Evolutionary conservation across 1,139 yeast species (phyloP).

Genomic region (Lodderomyces jiufengensis): DNA sequence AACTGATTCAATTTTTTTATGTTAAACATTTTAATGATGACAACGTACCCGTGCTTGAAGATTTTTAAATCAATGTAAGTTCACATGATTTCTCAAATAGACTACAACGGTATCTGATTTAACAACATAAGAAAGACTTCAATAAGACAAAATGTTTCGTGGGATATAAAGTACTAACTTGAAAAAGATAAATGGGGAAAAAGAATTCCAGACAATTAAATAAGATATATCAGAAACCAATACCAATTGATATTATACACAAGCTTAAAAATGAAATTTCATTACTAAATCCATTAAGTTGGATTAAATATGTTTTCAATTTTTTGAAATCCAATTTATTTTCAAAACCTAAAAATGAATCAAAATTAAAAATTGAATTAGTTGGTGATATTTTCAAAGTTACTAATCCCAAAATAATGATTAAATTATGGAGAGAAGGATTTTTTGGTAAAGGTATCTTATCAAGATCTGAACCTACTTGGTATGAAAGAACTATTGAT

Average conservation of each 20-base stretch:
- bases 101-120: constrained; percentile 99
- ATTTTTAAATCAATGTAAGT: constrained; percentile 50
- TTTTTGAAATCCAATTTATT: constrained; percentile 22
- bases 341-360: constrained; percentile 21
- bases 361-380: constrained; percentile 22
- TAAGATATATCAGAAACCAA: constrained; percentile 36
- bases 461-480: constrained; percentile 90
- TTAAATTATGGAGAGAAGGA: constrained; percentile 76
- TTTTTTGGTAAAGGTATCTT: constrained; percentile 92
- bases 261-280: constrained; percentile 3
- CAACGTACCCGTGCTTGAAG: constrained; percentile 39
- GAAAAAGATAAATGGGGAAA: constrained; percentile 17
- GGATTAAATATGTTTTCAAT: constrained; percentile 44
- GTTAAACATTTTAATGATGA: no score
- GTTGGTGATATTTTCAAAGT: constrained; percentile 45
- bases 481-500: constrained; percentile 61
- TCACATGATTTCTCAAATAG: constrained; percentile 78
- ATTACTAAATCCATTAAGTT: constrained; percentile 55
- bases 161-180: constrained; percentile 13
- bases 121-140: not conserved
- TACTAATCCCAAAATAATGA: constrained; percentile 44
- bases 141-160: constrained; percentile 1
- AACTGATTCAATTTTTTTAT: no score
- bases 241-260: constrained; percentile 35
- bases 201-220: constrained; percentile 23